A percentile compares a stretch with the other conserved stretches of the same genome.
These are phyloP conservation scores for Pseudozyma thailandica DNA, from an alignment of 1,284 basidiomycete species.

Conservation along the genomic window DNA sequence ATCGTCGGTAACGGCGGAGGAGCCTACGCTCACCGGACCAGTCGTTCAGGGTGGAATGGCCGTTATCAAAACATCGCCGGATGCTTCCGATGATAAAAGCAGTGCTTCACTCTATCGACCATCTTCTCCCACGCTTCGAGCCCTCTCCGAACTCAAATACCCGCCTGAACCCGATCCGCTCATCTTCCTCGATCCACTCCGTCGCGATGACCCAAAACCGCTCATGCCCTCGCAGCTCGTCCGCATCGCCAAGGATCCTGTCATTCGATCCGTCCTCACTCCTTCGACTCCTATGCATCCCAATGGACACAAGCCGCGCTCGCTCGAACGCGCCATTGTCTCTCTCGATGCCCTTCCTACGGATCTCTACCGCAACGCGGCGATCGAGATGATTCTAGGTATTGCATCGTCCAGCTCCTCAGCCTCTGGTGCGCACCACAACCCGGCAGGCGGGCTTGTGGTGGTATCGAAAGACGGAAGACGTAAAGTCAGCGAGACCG, in stretches of 20 bases:
- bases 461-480: constrained; percentile 25
- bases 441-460: constrained; percentile 18
- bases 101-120: constrained; percentile 41
- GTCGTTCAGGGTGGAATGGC: constrained; percentile 28
- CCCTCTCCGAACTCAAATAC: constrained; percentile 54
- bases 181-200: constrained; percentile 65
- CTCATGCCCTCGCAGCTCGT: constrained; percentile 55
- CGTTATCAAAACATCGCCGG: constrained; percentile 7
- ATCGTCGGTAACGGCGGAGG: constrained; percentile 3
- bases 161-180: constrained; percentile 66
- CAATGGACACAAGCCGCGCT: constrained; percentile 38
- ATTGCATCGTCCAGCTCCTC: constrained; percentile 44
- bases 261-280: constrained; percentile 54
- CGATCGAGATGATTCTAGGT: constrained; percentile 66
- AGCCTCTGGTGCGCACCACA: background rate
- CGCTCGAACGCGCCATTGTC: constrained; percentile 56
- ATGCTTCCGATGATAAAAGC: background rate
- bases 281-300: constrained; percentile 43
- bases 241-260: constrained; percentile 55
- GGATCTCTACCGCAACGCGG: constrained; percentile 57
- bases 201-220: constrained; percentile 63
- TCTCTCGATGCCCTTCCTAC: constrained; percentile 61
- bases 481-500: constrained; percentile 59
- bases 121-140: constrained; percentile 47
- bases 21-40: constrained; percentile 11